Base-by-base conservation (phyloP, 169 alveolate species). In the Prorocentrum cordatum region DNA sequence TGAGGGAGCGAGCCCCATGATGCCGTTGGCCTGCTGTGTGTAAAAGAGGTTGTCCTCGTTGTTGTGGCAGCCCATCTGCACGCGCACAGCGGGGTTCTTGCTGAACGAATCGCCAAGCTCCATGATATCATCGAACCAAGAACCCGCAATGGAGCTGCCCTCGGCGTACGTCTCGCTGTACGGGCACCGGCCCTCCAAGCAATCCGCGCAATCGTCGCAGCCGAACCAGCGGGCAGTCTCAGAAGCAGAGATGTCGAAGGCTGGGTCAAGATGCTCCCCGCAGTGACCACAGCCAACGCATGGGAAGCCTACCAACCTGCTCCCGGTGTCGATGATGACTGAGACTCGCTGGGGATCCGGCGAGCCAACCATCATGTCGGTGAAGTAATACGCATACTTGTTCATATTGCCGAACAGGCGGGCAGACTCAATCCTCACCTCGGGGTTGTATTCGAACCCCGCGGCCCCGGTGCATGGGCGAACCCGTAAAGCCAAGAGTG, bases 11-110 rank as follows among this genome's bases (percentile, higher is more conserved):
- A 93, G 92, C 22, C 98, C 98, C 87, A 96, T 79, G 29, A 96
- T 96, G 1, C 98, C 98, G 92, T 95, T 95, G 7, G 96, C 98
- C 77, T 87, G 83, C 91, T 96, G 95, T 18, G 96, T 92, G 32
- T 61, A 89, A 77, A 96, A 58, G 35, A 58, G 18, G 18, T 58
- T 58, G 32, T 58, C 24, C 33, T 58, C 68, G 68, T 35, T 58
- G 20, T 26, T 18, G 68, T 58, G 68, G 35, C 68, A 58, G 35
- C 68, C 68, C 68, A 58, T 58, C n/a, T 58, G 18, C 35, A 58
- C 68, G 5, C 24, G 18, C 9, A 92, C 94, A 26, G 92, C 92
- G 12, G 87, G 82, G 24, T 70, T 61, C 33, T 86, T 79, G 67
- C 73, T 83, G n/a, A 73, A 73, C 29, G 85, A 62, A 22, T 93